These are phyloP conservation scores for Pleurotus salmoneostramineus DNA, from an alignment of 768 basidiomycete genomes.

Conservation along the genomic window DNA sequence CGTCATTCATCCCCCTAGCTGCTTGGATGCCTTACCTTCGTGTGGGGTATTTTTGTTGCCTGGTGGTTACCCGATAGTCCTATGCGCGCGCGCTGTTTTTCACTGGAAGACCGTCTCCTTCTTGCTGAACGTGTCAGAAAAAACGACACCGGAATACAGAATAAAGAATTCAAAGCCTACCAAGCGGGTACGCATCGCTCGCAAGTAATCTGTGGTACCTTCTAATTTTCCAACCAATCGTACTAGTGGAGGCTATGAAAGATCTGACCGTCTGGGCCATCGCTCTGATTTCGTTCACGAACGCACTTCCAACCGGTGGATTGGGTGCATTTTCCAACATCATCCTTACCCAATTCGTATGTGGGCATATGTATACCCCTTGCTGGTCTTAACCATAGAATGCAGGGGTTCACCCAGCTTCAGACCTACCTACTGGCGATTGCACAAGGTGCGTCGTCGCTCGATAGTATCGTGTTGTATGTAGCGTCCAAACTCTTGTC, in stretches of 20 bases:
- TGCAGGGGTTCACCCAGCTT: constrained; percentile 40
- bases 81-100: constrained; percentile 44
- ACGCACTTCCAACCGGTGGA: constrained; percentile 43
- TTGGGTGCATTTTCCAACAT: constrained; percentile 51
- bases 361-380: not conserved
- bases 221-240: not conserved
- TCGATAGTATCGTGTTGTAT: not conserved
- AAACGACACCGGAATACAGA: constrained; percentile 51
- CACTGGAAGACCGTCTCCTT: constrained; percentile 39
- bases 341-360: constrained; percentile 41
- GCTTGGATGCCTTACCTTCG: constrained; percentile 39
- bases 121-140: constrained; percentile 48
- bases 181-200: constrained; percentile 24
- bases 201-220: not conserved
- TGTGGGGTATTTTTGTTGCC: constrained; percentile 43
- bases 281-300: constrained; percentile 42
- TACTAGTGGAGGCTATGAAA: constrained; percentile 34
- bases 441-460: constrained; percentile 28
- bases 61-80: constrained; percentile 50
- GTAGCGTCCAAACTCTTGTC: constrained; percentile 13
- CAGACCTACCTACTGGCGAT: constrained; percentile 53
- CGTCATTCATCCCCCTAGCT: constrained; percentile 19
- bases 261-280: constrained; percentile 46
- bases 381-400: not conserved
- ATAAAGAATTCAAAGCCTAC: constrained; percentile 42